These are phyloP conservation scores for Zasmidium cellare DNA, from an alignment of 2,329 filamentous ascomycete species.

Conservation along the genomic window DNA sequence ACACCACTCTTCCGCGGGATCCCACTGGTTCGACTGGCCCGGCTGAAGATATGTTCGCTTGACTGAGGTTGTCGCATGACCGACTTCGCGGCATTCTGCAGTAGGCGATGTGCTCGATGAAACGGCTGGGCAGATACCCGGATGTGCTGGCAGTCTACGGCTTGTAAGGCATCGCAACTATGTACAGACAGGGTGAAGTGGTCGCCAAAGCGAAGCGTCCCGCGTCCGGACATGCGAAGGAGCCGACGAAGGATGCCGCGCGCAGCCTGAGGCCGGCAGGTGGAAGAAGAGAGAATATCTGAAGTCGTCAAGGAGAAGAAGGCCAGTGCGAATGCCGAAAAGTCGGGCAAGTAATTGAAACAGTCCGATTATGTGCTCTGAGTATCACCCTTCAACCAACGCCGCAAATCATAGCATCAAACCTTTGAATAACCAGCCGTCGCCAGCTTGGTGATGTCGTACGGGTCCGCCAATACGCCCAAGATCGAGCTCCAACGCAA, in stretches of 20 bases:
- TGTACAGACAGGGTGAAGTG: neutral
- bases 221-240: neutral
- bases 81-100: no score
- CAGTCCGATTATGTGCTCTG: no score
- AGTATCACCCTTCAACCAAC: no score
- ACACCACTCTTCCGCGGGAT: neutral
- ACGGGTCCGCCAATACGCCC: slow-evolving; percentile 3
- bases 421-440: neutral
- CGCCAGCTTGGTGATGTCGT: slow-evolving; percentile 5
- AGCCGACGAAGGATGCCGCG: neutral
- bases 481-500: slow-evolving; percentile 4
- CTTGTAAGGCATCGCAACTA: neutral
- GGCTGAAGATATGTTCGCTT: neutral
- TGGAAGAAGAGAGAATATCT: no score
- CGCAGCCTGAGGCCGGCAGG: neutral
- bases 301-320: no score
- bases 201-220: neutral
- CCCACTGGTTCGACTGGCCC: neutral
- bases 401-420: neutral
- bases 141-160: neutral
- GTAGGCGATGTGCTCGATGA: no score
- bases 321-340: no score
- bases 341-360: no score
- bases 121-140: neutral
- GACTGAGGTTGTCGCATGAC: no score